Base-by-base conservation (phyloP, 1,139 yeast genomes). In the Yamadazyma sp. region DNA sequence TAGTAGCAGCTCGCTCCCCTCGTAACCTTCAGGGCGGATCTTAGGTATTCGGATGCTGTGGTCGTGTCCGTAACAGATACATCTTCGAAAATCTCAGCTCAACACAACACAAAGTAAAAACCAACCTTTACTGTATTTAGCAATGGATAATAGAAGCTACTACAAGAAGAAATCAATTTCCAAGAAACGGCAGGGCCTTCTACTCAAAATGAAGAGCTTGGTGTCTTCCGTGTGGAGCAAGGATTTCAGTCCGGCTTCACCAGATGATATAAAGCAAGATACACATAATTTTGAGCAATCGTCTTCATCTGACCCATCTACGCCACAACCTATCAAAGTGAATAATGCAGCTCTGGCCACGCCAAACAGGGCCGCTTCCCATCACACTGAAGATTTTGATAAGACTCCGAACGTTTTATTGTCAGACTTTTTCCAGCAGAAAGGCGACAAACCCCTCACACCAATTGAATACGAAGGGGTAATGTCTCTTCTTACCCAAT, bases 391-490 rank as follows among this genome's bases (percentile, higher is more conserved):
- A 6, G 22, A 20, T 20, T 20, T 20, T 20, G 22, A 20, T n/a
- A 41, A 45, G 39, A 33, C 52, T 62, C n/a, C 54, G 67, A 84
- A 82, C 57, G 80, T 77, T 38, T 73, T 79, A 22, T 66, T 89
- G 41, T 83, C 91, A 5, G 79, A 74, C 31, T 89, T 89, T 55
- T 89, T 89, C 59, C 73, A 74, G 26, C 69, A 67, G 29, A 88
- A 87, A 55, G 96, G 96, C n/a, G 78, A 81, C 44, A 64, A 65
- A 14, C 91, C 94, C 8, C 66, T 89, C 44, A 73, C 82, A 9
- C 89, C 83, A 14, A 70, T 88, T 36, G 98, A 91, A 59, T 76
- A 83, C 48, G 95, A 84, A 55, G 96, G 96, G 4, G 95, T 89
- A 0, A 61, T 86, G 54, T 77, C 95, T 73, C 57, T 76, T 58